Base-by-base conservation (phyloP, 257 asterid species). In the Lycium barbarum region DNA sequence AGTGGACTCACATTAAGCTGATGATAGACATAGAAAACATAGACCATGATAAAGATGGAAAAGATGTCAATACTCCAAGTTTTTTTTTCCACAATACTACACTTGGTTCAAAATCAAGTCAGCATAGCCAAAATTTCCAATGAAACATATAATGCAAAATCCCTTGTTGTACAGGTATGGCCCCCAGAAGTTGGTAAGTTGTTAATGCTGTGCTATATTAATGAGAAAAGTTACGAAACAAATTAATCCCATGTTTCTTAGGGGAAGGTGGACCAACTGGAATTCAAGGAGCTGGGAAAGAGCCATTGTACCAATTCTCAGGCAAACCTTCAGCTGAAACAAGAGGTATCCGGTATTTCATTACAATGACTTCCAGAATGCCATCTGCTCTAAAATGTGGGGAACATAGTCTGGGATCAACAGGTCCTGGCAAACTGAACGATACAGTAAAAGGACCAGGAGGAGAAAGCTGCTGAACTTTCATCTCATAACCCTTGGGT, bases 341-440 rank as follows among this genome's bases (percentile, higher is more conserved):
- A 59, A 79, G 61, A 61, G 92, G 90, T 67, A 87, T 81, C 82
- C 87, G 86, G 58, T 17, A 62, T 85, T 88, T 90, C 53, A 87
- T 20, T 6, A 82, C 90, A 14, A 87, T 74, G 26, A 79, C 90
- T 74, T 88, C 92, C 58, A 90, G 79, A 14, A 90, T 87, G 65
- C 92, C 92, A 40, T 87, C 92, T 11, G 89, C 26, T 61, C 87
- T 85, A 65, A 85, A 87, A 11, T 63, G 73, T 6, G 88, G 90
- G 33, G 85, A 83, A 79, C 82, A 85, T 79, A 87, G 80, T 78
- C 88, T 90, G 51, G 92, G 90, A 58, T 90, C 92, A 9, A 88
- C 91, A n/a, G 91, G 86, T 62, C 91, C 93, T 15, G 93, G 93
- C 86, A 90, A 83, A 73, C 84, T 90, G 89, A 90, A 90, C 5